Base-by-base conservation (phyloP, 495 filamentous ascomycete genomes). In the Amphirosellinia nigrospora region DNA sequence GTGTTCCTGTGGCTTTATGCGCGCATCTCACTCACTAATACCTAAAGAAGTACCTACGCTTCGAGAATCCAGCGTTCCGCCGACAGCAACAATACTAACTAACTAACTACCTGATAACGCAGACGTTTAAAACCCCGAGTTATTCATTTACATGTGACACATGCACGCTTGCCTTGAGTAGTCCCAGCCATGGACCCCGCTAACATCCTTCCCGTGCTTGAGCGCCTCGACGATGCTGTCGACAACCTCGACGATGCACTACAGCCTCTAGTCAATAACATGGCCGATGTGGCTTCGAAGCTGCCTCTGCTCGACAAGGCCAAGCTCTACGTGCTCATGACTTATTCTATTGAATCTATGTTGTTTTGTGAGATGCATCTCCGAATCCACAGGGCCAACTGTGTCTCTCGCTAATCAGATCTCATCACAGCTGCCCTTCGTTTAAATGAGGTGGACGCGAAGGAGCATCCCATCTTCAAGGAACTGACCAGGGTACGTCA, bases 271-370 rank as follows among this genome's bases (percentile, higher is more conserved):
- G 84, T 85, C 23, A 81, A 79, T 36, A 83, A 90, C 26, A 75
- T 98, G 30, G 81, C 88, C 28, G 88, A 91, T 60, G 84, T 86
- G 10, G 88, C 93, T 7, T 89, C 86, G 66, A 96, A 93, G 78
- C 83, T 99, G 39, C 94, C 96, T 1, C 85, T 99, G 11, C 83
- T 98, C 66, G 96, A 99, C 84, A 96, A 93, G 79, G 95, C 96
- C 23, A 96, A 97, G 81, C 89, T 97, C 67, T 92, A 96, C 74
- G 90, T 96, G 21, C 79, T 96, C 38, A 82, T 89, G 55, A 90
- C 93, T 0, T 98, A 98, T 78, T 87, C 94, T 0, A 89, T 99
- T 61, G 94, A 98, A 71, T 96, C 93, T n/a, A 82, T 97, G 16
- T 79, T 98, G 26, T 98, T 96, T 80, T 95, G 93, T 96, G 80